Evolutionary conservation across 257 asterid genomes (phyloP).

Genomic region (Solanum commersonii): DNA sequence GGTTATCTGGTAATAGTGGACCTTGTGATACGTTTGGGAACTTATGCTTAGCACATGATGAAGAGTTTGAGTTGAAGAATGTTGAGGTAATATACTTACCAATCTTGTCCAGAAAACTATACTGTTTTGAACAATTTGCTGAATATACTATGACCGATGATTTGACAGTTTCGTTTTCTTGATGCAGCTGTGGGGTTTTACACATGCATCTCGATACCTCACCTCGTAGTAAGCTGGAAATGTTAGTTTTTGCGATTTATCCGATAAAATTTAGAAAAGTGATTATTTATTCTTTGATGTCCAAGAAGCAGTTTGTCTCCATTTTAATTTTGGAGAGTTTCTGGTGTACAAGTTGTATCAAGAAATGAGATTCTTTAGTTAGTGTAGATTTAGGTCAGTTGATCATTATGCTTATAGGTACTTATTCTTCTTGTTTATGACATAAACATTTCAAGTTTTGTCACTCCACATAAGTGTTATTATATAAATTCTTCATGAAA

Average conservation of each 20-base stretch:
- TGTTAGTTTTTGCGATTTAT: background rate
- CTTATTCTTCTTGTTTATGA: background rate
- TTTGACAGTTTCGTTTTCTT: background rate
- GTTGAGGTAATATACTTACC: conserved; percentile 52
- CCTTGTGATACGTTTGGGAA: conserved; percentile 92
- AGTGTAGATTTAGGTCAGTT: background rate
- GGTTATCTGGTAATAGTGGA: conserved; percentile 87
- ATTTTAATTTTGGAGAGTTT: background rate
- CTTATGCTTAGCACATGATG: conserved; percentile 71
- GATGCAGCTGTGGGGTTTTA: conserved; percentile 92
- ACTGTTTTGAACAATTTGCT: background rate
- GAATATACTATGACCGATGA: background rate
- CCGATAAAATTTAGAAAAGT: background rate
- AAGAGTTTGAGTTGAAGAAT: conserved; percentile 73
- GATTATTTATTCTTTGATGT: background rate
- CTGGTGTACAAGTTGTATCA: background rate
- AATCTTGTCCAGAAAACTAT: background rate
- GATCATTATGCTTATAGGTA: background rate
- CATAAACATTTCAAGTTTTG: background rate
- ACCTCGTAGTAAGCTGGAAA: background rate
- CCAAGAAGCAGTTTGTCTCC: background rate
- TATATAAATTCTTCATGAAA: background rate
- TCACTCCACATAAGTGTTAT: background rate
- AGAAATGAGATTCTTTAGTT: background rate
- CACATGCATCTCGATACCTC: conserved; percentile 62